Percentiles rank a stretch among this genome's conserved stretches.
Conservation (phyloP, 352 stramenopile genomes). For the Phytophthora sp. region DNA sequence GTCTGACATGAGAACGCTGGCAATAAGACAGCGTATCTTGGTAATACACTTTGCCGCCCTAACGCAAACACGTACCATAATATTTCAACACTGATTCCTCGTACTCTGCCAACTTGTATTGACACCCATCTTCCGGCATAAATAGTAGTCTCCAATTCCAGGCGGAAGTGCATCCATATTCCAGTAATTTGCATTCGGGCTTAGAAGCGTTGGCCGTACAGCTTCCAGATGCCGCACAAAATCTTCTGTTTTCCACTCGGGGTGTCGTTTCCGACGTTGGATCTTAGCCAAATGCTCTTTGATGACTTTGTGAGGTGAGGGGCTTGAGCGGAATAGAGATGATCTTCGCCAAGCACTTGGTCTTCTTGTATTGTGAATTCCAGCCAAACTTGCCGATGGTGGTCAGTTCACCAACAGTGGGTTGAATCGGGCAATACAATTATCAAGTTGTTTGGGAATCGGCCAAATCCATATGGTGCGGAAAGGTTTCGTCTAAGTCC, state of each 20-base stretch:
- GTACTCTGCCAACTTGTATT: neutral
- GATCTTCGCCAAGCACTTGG: too few relatives aligned
- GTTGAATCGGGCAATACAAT: too few relatives aligned
- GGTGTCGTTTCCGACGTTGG: neutral
- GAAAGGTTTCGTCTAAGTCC: too few relatives aligned
- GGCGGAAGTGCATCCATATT: neutral
- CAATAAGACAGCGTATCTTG: neutral
- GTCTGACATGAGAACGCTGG: neutral
- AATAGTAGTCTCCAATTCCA: neutral
- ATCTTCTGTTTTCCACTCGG: neutral
- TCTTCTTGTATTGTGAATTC: too few relatives aligned
- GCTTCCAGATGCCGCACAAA: neutral
- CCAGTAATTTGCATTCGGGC: neutral
- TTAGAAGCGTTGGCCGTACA: neutral
- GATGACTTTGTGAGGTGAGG: too few relatives aligned
- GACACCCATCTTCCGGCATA: neutral
- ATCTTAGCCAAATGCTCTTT: neutral
- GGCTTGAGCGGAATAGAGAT: too few relatives aligned
- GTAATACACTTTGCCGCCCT: neutral
- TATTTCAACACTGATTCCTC: neutral
- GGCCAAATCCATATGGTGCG: too few relatives aligned
- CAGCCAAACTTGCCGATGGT: too few relatives aligned
- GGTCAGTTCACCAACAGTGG: too few relatives aligned
- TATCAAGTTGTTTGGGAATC: too few relatives aligned
- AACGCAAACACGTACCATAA: neutral